Conservation (phyloP, 805 yeast species). For the Suhomyces sp. region DNA sequence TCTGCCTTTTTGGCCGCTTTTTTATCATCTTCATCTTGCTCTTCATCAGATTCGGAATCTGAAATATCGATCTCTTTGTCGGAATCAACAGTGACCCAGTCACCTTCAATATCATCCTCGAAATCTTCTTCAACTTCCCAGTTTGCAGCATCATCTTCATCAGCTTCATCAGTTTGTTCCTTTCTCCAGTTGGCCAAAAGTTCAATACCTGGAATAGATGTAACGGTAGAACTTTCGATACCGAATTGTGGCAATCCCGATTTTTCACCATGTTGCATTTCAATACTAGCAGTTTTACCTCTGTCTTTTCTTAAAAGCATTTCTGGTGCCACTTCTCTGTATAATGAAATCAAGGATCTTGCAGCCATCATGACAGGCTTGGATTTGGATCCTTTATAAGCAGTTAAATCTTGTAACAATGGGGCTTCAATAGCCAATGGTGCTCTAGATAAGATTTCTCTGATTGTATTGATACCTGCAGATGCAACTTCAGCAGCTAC, state of each 20-base stretch:
- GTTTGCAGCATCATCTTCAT: conserved; percentile 51
- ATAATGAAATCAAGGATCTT: conserved; percentile 76
- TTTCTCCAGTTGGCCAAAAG: conserved; percentile 82
- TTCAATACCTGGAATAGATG: conserved; percentile 90
- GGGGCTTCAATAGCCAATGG: conserved; percentile 92
- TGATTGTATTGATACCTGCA: conserved; percentile 93
- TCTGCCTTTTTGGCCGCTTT: conserved; percentile 31
- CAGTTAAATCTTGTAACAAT: conserved; percentile 83
- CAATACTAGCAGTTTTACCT: conserved; percentile 90
- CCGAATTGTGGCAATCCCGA: conserved; percentile 62
- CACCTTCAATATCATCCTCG: conserved; percentile 71
- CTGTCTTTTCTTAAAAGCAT: conserved; percentile 89
- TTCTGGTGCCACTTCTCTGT: conserved; percentile 95
- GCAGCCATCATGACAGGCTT: conserved; percentile 96
- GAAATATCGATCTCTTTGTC: conserved; percentile 69
- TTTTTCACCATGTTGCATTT: conserved; percentile 56
- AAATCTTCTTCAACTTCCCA: conserved; percentile 53
- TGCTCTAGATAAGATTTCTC: conserved; percentile 90
- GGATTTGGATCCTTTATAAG: conserved; percentile 88
- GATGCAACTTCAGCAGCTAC: conserved; percentile 97
- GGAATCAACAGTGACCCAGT: conserved; percentile 87
- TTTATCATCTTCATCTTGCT: conserved; percentile 36
- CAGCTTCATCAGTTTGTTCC: conserved; percentile 52
- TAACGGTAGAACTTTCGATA: conserved; percentile 59
- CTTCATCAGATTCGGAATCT: conserved; percentile 50